Evolutionary conservation across 495 filamentous ascomycete genomes (phyloP).

Genomic region (Trichoderma gamsii): DNA sequence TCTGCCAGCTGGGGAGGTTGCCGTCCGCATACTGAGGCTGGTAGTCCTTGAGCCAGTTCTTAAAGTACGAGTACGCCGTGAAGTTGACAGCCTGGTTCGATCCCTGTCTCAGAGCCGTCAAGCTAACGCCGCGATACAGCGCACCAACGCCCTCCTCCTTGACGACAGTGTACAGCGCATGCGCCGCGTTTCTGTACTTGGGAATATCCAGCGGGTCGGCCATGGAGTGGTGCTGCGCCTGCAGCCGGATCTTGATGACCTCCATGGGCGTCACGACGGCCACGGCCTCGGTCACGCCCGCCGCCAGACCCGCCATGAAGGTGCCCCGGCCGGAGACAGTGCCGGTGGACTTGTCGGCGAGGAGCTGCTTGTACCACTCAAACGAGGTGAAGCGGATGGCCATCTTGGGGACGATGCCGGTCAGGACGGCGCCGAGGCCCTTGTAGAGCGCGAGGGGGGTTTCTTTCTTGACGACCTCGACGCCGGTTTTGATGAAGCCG

Average conservation of each 20-base stretch:
- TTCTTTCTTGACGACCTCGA: conserved; percentile 81
- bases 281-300: conserved; percentile 94
- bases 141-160: conserved; percentile 83
- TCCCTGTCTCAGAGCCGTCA: conserved; percentile 90
- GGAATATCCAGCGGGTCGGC: conserved; percentile 85
- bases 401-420: conserved; percentile 99
- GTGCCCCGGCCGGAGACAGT: conserved; percentile 65
- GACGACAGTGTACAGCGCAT: conserved; percentile 88
- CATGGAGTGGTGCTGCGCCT: conserved; percentile 94
- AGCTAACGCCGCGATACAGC: conserved; percentile 84
- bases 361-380: conserved; percentile 82
- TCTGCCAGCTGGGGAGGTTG: conserved; percentile 82
- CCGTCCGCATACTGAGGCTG: conserved; percentile 53
- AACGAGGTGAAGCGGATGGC: conserved; percentile 98
- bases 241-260: conserved; percentile 94
- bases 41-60: conserved; percentile 61
- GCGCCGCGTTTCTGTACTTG: conserved; percentile 96
- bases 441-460: conserved; percentile 93
- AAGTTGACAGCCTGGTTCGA: conserved; percentile 99
- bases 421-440: conserved; percentile 89
- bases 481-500: conserved; percentile 82
- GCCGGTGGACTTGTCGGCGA: conserved; percentile 66
- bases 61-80: conserved; percentile 94
- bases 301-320: conserved; percentile 85
- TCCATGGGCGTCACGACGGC: conserved; percentile 97